Conservation (phyloP, 2,329 filamentous ascomycete genomes). For the Fusarium odoratissimum region DNA sequence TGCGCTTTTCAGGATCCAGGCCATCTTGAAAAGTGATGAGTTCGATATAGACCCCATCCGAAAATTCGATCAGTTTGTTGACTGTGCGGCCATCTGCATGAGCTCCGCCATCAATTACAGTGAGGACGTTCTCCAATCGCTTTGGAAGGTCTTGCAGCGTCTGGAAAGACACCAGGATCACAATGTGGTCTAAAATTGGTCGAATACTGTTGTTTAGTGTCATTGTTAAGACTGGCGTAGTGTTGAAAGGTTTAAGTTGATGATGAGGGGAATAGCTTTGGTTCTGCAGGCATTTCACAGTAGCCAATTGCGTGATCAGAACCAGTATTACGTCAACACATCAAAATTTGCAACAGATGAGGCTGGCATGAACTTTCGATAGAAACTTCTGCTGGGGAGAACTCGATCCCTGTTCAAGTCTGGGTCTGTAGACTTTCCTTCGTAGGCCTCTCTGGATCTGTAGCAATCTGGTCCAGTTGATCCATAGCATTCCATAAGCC, state of each 20-base stretch:
- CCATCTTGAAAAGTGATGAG: slow-evolving; percentile 31
- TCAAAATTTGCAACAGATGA: background rate
- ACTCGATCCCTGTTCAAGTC: too few species aligned
- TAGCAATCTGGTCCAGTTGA: rapidly evolving
- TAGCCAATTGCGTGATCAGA: slow-evolving; percentile 23
- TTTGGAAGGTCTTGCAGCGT: slow-evolving; percentile 16
- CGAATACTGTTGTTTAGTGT: background rate
- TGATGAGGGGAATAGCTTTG: background rate
- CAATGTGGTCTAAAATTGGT: slow-evolving; percentile 28
- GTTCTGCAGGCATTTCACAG: too few species aligned
- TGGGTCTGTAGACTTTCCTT: rapidly evolving
- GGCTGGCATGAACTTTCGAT: too few species aligned
- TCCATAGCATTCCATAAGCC: background rate
- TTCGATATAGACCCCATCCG: slow-evolving; percentile 28
- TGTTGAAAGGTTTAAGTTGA: too few species aligned
- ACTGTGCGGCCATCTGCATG: slow-evolving; percentile 30
- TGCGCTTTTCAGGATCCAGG: slow-evolving; percentile 21
- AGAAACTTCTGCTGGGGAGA: too few species aligned
- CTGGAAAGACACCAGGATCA: slow-evolving; percentile 20
- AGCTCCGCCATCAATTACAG: slow-evolving; percentile 21
- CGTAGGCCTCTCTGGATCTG: background rate
- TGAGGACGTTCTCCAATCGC: background rate
- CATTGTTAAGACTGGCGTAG: rapidly evolving
- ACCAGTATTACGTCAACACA: slow-evolving; percentile 9
- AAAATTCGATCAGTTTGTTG: slow-evolving; percentile 24